A percentile compares a stretch with the other conserved stretches of the same genome.
Evolutionary conservation across 73 alveolate species (phyloP).

Genomic region (Tetrahymena thermophila): DNA sequence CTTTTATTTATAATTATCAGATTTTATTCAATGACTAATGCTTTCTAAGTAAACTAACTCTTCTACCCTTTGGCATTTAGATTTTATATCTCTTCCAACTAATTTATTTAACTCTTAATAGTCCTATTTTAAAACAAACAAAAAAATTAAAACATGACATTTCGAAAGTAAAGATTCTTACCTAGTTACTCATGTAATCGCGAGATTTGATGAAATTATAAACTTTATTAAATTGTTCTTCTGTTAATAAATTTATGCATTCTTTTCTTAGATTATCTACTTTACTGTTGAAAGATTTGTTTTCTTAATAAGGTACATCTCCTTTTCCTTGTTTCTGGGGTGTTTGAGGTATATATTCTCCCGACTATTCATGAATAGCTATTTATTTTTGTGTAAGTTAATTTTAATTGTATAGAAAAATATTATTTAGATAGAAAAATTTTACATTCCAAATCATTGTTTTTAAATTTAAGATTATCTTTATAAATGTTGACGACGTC

Average conservation of each 20-base stretch:
- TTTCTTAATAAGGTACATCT: neutral
- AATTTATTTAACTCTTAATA: neutral
- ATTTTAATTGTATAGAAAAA: no score
- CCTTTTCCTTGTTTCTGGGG: neutral
- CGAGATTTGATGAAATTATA: neutral
- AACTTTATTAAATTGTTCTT: neutral
- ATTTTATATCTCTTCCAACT: constrained; percentile 1
- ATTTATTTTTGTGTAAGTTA: neutral
- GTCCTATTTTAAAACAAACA: neutral
- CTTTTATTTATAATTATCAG: neutral
- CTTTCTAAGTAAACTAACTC: neutral
- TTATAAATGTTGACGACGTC: neutral
- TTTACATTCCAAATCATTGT: neutral
- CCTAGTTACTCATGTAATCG: neutral
- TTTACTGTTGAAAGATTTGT: neutral
- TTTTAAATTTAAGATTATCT: neutral
- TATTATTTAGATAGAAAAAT: no score
- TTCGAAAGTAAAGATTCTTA: neutral
- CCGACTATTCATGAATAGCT: neutral
- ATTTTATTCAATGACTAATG: neutral
- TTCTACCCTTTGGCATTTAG: neutral
- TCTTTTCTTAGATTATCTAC: neutral
- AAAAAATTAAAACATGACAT: neutral
- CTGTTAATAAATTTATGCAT: neutral
- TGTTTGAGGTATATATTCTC: neutral